A percentile compares a stretch with the other conserved stretches of the same genome.
Evolutionary conservation across 2,329 filamentous ascomycete species (phyloP).

Genomic region (Tolypocladium paradoxum): DNA sequence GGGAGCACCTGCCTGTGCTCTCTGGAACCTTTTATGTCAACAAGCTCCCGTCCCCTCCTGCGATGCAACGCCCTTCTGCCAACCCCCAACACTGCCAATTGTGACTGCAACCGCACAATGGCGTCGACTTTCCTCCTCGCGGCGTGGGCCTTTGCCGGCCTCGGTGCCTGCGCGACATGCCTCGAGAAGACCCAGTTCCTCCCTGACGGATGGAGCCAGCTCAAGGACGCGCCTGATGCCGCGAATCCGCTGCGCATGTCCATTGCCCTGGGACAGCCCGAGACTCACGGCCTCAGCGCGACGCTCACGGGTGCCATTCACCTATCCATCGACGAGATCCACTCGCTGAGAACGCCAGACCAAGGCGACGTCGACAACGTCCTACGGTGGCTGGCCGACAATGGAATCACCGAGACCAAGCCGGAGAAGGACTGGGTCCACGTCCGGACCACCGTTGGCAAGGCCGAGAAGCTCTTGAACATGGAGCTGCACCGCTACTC

Average conservation of each 20-base stretch:
- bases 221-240: slow-evolving; percentile 11
- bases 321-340: slow-evolving; percentile 25
- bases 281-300: slow-evolving; percentile 14
- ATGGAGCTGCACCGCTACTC: slow-evolving; percentile 30
- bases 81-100: not conserved
- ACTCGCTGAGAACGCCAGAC: slow-evolving; percentile 23
- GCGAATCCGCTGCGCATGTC: slow-evolving; percentile 17
- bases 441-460: slow-evolving; percentile 27
- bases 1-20: not conserved
- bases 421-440: slow-evolving; percentile 30
- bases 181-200: slow-evolving; percentile 17
- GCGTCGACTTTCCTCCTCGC: slow-evolving; percentile 5
- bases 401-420: slow-evolving; percentile 22
- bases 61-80: not conserved
- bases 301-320: slow-evolving; percentile 14
- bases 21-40: not conserved
- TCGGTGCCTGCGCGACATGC: slow-evolving; percentile 11
- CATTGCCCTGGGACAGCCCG: slow-evolving; percentile 21
- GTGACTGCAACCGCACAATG: slow-evolving; percentile 4
- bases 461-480: slow-evolving; percentile 29
- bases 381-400: slow-evolving; percentile 28
- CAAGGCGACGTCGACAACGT: slow-evolving; percentile 23
- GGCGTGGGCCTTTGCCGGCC: slow-evolving; percentile 12
- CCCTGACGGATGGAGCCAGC: slow-evolving; percentile 19
- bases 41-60: not conserved